Evolutionary conservation across 257 asterid genomes (phyloP).

Genomic region (Parsonsia alboflavescens): DNA sequence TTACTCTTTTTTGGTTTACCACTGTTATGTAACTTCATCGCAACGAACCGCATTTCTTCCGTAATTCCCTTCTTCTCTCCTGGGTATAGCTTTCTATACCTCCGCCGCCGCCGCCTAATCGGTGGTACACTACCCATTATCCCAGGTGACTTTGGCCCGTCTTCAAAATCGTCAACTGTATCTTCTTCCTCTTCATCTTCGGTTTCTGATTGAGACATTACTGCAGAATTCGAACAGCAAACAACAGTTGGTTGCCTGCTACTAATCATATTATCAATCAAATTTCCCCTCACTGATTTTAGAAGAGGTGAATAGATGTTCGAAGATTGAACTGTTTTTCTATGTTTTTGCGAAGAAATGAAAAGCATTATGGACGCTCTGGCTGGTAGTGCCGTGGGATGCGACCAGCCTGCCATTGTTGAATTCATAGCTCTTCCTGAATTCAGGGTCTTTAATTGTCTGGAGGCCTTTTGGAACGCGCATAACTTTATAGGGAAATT

Average conservation of each 20-base stretch:
- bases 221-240: slow-evolving; percentile 28
- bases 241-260: slow-evolving; percentile 8
- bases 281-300: neutral
- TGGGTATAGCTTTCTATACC: slow-evolving; percentile 80
- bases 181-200: slow-evolving; percentile 25
- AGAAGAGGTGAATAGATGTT: slow-evolving; percentile 13
- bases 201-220: slow-evolving; percentile 37
- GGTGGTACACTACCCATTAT: slow-evolving; percentile 34
- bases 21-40: slow-evolving; percentile 70
- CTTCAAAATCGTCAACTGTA: slow-evolving; percentile 20
- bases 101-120: slow-evolving; percentile 35
- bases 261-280: neutral
- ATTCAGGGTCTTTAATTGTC: neutral
- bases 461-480: too few species aligned
- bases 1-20: slow-evolving; percentile 28
- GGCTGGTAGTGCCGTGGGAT: neutral
- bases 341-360: slow-evolving; percentile 15
- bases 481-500: too few species aligned
- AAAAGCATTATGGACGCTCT: slow-evolving; percentile 22
- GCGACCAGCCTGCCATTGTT: neutral
- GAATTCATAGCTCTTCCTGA: neutral
- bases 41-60: slow-evolving; percentile 92
- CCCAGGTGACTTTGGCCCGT: slow-evolving; percentile 11
- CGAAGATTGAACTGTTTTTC: slow-evolving; percentile 11
- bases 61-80: slow-evolving; percentile 77